A percentile compares a stretch with the other conserved stretches of the same genome.
Evolutionary conservation across 192 early-diverging fungal genomes (phyloP).

Genomic region (Cetraspora pellucida): DNA sequence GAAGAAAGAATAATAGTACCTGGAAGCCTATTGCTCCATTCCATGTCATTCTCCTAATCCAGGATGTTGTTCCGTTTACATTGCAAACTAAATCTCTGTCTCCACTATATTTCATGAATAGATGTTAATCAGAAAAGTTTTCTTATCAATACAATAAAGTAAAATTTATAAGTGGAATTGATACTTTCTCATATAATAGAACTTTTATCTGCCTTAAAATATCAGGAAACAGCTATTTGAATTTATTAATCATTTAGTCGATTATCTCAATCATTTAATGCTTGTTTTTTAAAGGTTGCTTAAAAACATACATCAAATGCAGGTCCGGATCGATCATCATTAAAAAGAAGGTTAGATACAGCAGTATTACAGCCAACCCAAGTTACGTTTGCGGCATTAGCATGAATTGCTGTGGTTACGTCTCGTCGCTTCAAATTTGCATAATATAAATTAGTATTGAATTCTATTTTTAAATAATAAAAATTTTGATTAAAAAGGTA

Average conservation of each 20-base stretch:
- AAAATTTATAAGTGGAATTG: neutral
- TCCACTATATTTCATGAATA: constrained; percentile 56
- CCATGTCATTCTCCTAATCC: constrained; percentile 72
- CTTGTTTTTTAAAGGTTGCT: too few relatives aligned
- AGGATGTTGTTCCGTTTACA: constrained; percentile 64
- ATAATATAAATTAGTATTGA: neutral
- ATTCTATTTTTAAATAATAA: neutral
- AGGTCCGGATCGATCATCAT: too few relatives aligned
- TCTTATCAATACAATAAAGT: neutral
- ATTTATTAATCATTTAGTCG: too few relatives aligned
- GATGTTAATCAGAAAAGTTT: neutral
- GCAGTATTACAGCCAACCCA: too few relatives aligned
- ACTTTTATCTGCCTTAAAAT: constrained; percentile 59
- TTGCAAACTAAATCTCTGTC: constrained; percentile 85
- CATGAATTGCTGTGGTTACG: constrained; percentile 60
- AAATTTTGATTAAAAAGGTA: constrained; percentile 36
- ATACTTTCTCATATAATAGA: constrained; percentile 62
- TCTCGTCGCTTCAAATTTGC: constrained; percentile 49
- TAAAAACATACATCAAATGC: too few relatives aligned
- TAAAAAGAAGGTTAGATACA: too few relatives aligned
- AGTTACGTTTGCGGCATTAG: neutral
- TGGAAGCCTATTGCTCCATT: constrained; percentile 59
- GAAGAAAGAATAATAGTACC: constrained; percentile 36
- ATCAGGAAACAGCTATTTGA: constrained; percentile 61
- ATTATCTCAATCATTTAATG: too few relatives aligned